Evolutionary conservation across 148 eudicot genomes (phyloP).

Genomic region (Rhododendron ovatum): DNA sequence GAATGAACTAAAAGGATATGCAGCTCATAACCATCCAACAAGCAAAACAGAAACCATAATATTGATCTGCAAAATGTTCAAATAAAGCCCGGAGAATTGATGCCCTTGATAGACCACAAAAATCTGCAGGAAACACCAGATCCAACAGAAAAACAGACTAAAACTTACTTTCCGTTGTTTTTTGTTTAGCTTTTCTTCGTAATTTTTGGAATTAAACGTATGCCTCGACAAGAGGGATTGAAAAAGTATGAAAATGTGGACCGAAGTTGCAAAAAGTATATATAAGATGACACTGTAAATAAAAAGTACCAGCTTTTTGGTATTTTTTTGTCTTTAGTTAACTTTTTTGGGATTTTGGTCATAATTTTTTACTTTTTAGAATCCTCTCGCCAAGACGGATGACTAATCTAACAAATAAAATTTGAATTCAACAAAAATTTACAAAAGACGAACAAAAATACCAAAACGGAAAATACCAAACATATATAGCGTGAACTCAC

Average conservation of each 20-base stretch:
- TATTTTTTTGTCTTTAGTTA: neutral
- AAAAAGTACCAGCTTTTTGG: neutral
- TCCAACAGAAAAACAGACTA: neutral
- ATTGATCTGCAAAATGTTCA: neutral
- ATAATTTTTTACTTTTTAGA: neutral
- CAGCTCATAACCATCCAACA: neutral
- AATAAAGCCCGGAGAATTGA: neutral
- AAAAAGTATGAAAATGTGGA: neutral
- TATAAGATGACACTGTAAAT: neutral
- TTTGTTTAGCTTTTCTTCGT: neutral
- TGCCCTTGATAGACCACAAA: neutral
- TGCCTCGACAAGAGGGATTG: neutral
- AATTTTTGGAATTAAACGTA: no score
- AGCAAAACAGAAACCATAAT: neutral
- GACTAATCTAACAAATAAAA: neutral
- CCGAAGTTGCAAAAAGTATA: neutral
- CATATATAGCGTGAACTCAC: neutral
- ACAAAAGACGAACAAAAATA: neutral
- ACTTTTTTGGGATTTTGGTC: neutral
- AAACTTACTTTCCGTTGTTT: neutral
- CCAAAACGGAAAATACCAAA: neutral
- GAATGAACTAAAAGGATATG: neutral
- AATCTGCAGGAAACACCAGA: neutral
- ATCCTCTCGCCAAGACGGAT: neutral
- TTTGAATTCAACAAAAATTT: neutral